Conservation (phyloP, 192 early-diverging fungal species). For the Chytriomyces confervae region DNA sequence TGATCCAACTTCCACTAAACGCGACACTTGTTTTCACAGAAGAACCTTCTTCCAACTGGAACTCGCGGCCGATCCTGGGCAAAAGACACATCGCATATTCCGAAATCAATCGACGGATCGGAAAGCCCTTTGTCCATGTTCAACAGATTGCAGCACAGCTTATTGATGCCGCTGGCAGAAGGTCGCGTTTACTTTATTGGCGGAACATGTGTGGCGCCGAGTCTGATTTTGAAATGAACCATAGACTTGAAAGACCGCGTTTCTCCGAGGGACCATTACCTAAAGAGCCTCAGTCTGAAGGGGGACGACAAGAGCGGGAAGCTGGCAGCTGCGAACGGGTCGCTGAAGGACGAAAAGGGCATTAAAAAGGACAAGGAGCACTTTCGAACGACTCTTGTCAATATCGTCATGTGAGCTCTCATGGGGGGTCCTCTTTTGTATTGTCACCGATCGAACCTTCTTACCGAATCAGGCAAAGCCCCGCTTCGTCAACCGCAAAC, state of each 20-base stretch:
- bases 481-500: slow-evolving; percentile 26
- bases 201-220: not conserved
- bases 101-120: slow-evolving; percentile 33
- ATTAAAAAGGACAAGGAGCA: slow-evolving; percentile 60
- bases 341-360: slow-evolving; percentile 40
- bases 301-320: slow-evolving; percentile 1
- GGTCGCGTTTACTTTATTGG: slow-evolving; percentile 13
- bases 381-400: slow-evolving; percentile 64
- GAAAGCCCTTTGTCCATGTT: slow-evolving; percentile 47
- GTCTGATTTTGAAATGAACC: not conserved
- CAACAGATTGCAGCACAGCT: slow-evolving; percentile 46
- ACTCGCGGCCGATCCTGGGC: slow-evolving; percentile 57
- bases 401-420: slow-evolving; percentile 60
- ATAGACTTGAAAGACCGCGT: slow-evolving; percentile 24
- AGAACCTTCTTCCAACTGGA: slow-evolving; percentile 53
- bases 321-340: not conserved
- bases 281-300: slow-evolving; percentile 34
- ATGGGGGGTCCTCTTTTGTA: not conserved
- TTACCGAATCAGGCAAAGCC: slow-evolving; percentile 48
- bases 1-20: not conserved
- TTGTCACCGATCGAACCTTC: not conserved
- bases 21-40: slow-evolving; percentile 25
- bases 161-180: slow-evolving; percentile 35
- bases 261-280: slow-evolving; percentile 25
- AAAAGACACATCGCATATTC: slow-evolving; percentile 54